Evolutionary conservation across 768 basidiomycete species (phyloP).

Genomic region (Lentinula sp.): DNA sequence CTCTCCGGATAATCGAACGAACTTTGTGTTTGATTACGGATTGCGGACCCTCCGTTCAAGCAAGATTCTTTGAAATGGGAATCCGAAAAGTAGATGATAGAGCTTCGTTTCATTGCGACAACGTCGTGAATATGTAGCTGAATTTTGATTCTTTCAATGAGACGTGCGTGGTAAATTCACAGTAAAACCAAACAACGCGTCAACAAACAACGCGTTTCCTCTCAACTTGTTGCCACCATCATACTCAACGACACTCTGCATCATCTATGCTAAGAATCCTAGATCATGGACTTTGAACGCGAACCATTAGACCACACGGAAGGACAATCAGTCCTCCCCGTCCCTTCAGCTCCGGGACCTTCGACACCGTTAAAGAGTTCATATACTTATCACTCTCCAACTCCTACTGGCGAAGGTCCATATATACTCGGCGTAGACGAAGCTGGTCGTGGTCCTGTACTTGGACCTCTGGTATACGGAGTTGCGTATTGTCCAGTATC

Average conservation of each 20-base stretch:
- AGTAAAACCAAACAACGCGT: slow-evolving; percentile 4
- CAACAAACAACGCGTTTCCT: not conserved
- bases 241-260: not conserved
- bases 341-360: slow-evolving; percentile 57
- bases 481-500: slow-evolving; percentile 86
- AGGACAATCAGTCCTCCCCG: slow-evolving; percentile 4
- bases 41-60: not conserved
- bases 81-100: too few species aligned
- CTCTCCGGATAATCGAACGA: not conserved
- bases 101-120: too few species aligned
- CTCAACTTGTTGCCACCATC: not conserved
- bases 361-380: slow-evolving; percentile 57
- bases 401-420: slow-evolving; percentile 62
- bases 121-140: too few species aligned
- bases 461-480: slow-evolving; percentile 95
- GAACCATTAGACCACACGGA: not conserved
- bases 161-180: too few species aligned
- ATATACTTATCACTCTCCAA: slow-evolving; percentile 73
- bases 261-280: too few species aligned
- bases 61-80: too few species aligned
- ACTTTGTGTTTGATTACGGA: too few species aligned
- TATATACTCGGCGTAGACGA: slow-evolving; percentile 99
- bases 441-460: slow-evolving; percentile 91
- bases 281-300: not conserved
- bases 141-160: too few species aligned